A percentile compares a stretch with the other conserved stretches of the same genome.
These are phyloP conservation scores for Rhizophora mangle DNA, from an alignment of 345 rosid species.

Conservation along the genomic window DNA sequence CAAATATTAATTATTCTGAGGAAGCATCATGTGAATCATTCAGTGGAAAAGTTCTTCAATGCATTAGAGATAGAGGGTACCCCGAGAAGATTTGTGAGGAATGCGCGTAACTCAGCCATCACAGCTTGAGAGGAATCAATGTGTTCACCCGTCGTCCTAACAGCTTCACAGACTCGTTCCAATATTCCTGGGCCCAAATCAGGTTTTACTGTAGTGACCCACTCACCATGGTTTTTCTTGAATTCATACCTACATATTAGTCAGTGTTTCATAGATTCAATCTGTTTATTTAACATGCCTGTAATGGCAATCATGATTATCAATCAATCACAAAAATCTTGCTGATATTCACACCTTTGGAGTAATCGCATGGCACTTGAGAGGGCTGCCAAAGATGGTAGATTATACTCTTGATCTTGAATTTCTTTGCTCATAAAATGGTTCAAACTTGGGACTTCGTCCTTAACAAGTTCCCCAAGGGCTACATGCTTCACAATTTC, in stretches of 20 bases:
- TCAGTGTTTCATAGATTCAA: background rate
- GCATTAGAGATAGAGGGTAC: constrained; percentile 35
- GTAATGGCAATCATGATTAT: background rate
- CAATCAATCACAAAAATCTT: background rate
- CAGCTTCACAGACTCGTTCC: constrained; percentile 62
- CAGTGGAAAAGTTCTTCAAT: background rate
- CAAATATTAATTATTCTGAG: too few species aligned
- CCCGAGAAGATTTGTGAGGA: constrained; percentile 65
- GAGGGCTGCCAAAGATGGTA: constrained; percentile 74
- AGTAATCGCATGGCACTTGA: constrained; percentile 69
- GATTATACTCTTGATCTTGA: constrained; percentile 33
- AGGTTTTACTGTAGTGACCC: constrained; percentile 66
- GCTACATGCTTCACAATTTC: constrained; percentile 39
- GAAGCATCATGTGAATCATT: background rate
- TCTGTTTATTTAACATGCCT: background rate
- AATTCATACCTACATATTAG: constrained; percentile 58
- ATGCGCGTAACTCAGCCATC: constrained; percentile 47
- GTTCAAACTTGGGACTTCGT: constrained; percentile 61
- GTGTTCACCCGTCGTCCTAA: constrained; percentile 43
- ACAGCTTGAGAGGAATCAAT: constrained; percentile 43
- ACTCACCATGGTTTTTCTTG: constrained; percentile 74
- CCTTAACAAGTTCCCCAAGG: constrained; percentile 62
- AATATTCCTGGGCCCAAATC: constrained; percentile 67
- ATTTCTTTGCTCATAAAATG: constrained; percentile 48
- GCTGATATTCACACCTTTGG: constrained; percentile 45